Conservation (phyloP, 1,139 yeast species). For the Eremothecium sinecaudum region DNA sequence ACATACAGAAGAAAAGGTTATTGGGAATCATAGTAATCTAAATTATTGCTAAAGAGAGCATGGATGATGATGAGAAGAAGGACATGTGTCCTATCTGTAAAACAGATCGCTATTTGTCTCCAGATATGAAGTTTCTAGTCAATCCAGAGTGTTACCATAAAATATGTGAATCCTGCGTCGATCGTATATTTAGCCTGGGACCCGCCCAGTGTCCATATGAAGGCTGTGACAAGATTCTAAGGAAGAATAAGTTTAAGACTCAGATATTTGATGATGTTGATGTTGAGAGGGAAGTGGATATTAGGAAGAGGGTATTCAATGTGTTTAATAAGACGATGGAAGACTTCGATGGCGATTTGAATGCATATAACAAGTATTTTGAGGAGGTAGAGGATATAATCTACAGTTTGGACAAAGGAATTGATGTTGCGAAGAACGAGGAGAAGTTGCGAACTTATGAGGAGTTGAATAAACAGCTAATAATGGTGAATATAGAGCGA, state of each 20-base stretch:
- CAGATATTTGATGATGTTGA: slow-evolving; percentile 84
- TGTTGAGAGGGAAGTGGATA: slow-evolving; percentile 88
- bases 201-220: slow-evolving; percentile 97
- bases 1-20: no score
- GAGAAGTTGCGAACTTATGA: slow-evolving; percentile 61
- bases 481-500: slow-evolving; percentile 64
- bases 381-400: slow-evolving; percentile 78
- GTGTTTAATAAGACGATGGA: slow-evolving; percentile 75
- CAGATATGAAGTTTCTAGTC: slow-evolving; percentile 83
- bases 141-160: slow-evolving; percentile 97
- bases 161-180: slow-evolving; percentile 95
- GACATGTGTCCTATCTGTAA: slow-evolving; percentile 98
- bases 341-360: slow-evolving; percentile 53
- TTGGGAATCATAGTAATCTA: no score
- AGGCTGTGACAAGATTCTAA: slow-evolving; percentile 73
- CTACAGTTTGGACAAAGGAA: slow-evolving; percentile 61
- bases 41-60: no score
- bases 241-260: slow-evolving; percentile 83
- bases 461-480: slow-evolving; percentile 62
- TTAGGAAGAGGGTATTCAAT: slow-evolving; percentile 64
- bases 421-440: slow-evolving; percentile 68
- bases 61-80: slow-evolving; percentile 31
- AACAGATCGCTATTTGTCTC: slow-evolving; percentile 87
- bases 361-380: slow-evolving; percentile 62
- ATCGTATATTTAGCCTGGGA: slow-evolving; percentile 83